Conservation (phyloP, 1,284 basidiomycete species). For the Sanghuangporus baumii region DNA sequence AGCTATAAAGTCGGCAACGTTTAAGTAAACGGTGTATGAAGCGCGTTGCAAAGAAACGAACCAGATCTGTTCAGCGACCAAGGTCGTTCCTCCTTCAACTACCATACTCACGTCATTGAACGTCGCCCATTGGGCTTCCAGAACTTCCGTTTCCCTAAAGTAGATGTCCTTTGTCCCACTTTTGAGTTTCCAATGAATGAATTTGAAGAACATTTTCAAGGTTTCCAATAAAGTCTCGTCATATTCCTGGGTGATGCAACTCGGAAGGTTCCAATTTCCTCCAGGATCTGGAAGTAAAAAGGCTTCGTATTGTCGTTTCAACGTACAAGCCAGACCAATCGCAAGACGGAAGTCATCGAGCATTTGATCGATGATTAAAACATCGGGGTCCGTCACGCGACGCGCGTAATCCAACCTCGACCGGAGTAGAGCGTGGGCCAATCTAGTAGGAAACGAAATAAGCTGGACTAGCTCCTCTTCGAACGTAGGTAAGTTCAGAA, state of each 20-base stretch:
- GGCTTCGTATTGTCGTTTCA: constrained; percentile 91
- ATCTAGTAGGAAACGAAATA: constrained; percentile 91
- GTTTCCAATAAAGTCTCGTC: constrained; percentile 87
- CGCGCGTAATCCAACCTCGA: constrained; percentile 89
- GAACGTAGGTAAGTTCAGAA: constrained; percentile 91
- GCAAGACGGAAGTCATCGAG: constrained; percentile 91
- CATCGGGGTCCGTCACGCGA: constrained; percentile 84
- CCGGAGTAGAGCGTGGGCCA: constrained; percentile 88
- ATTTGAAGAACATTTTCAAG: constrained; percentile 86
- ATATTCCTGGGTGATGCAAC: constrained; percentile 86
- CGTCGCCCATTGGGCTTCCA: constrained; percentile 96
- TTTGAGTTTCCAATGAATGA: constrained; percentile 95
- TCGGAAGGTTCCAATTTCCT: constrained; percentile 85
- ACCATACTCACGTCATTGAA: constrained; percentile 91
- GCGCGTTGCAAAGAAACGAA: constrained; percentile 31
- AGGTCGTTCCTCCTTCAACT: constrained; percentile 81
- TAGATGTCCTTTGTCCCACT: constrained; percentile 88
- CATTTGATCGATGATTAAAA: constrained; percentile 93
- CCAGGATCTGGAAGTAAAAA: constrained; percentile 83
- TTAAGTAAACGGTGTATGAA: background rate
- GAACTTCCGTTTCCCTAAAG: constrained; percentile 96
- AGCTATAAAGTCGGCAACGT: constrained; percentile 37
- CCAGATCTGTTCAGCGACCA: constrained; percentile 96
- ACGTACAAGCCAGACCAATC: constrained; percentile 88
- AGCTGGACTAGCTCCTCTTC: constrained; percentile 90